These are phyloP conservation scores for Candida wancherniae DNA, from an alignment of 805 yeast genomes.

Conservation along the genomic window DNA sequence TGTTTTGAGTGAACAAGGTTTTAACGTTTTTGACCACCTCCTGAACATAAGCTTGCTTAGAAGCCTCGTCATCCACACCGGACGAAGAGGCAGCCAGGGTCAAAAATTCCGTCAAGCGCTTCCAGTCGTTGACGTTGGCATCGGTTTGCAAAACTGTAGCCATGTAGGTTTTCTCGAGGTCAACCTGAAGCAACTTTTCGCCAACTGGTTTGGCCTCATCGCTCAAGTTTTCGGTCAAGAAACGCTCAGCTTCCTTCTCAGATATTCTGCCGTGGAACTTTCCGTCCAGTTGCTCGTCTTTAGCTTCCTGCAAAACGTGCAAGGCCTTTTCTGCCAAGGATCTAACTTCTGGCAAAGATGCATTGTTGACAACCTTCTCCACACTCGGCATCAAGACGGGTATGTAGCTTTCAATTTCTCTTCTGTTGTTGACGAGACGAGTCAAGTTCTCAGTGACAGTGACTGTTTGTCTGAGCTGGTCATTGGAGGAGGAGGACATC, in stretches of 20 bases:
- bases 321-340: constrained; percentile 86
- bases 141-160: constrained; percentile 35
- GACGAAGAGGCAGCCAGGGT: constrained; percentile 22
- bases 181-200: constrained; percentile 23
- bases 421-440: constrained; percentile 86
- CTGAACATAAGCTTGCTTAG: constrained; percentile 35
- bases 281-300: constrained; percentile 60
- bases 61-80: constrained; percentile 14
- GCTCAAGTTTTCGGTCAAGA: constrained; percentile 22
- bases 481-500: constrained; percentile 86
- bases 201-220: constrained; percentile 18
- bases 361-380: constrained; percentile 79
- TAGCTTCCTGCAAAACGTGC: constrained; percentile 76
- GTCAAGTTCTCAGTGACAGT: constrained; percentile 94
- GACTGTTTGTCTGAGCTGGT: constrained; percentile 93
- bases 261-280: constrained; percentile 73
- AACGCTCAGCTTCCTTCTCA: constrained; percentile 47
- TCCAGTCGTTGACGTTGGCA: constrained; percentile 44
- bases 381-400: constrained; percentile 91
- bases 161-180: constrained; percentile 44
- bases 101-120: constrained; percentile 51
- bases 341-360: constrained; percentile 95
- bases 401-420: constrained; percentile 83
- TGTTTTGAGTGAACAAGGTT: constrained; percentile 44
- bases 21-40: constrained; percentile 45